Evolutionary conservation across 257 asterid species (phyloP).

Genomic region (Salvia splendens): DNA sequence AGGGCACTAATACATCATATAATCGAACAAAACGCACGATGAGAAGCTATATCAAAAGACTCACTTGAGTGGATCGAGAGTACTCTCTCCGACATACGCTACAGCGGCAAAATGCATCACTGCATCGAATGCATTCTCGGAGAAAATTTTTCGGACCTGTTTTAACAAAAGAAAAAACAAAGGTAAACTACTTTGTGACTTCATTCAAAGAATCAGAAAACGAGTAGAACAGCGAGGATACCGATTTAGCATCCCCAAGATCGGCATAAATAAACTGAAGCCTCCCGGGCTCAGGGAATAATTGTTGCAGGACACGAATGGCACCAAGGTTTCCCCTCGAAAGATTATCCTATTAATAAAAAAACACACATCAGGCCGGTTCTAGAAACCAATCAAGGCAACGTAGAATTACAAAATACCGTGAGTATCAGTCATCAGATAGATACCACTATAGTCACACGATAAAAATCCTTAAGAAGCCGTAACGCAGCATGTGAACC

Average conservation of each 20-base stretch:
- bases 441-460: constrained; percentile 92
- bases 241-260: constrained; percentile 82
- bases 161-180: constrained; percentile 30
- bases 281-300: constrained; percentile 87
- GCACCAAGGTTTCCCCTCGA: constrained; percentile 94
- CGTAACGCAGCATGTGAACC: constrained; percentile 92
- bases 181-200: constrained; percentile 2
- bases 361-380: constrained; percentile 6
- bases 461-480: constrained; percentile 72
- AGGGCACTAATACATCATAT: not conserved
- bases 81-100: constrained; percentile 97
- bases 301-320: constrained; percentile 59
- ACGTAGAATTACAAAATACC: constrained; percentile 4
- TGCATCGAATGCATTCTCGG: constrained; percentile 69
- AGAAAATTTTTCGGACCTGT: constrained; percentile 69
- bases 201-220: constrained; percentile 5
- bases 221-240: constrained; percentile 38
- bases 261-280: constrained; percentile 92
- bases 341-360: constrained; percentile 67
- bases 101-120: constrained; percentile 99
- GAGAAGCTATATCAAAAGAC: constrained; percentile 28
- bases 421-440: constrained; percentile 1
- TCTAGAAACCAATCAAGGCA: not conserved
- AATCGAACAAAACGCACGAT: not conserved
- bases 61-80: constrained; percentile 83